A percentile compares a stretch with the other conserved stretches of the same genome.
phyloP scores from a whole-genome alignment of 495 filamentous ascomycete genomes.

The Podospora fimiseda region DNA sequence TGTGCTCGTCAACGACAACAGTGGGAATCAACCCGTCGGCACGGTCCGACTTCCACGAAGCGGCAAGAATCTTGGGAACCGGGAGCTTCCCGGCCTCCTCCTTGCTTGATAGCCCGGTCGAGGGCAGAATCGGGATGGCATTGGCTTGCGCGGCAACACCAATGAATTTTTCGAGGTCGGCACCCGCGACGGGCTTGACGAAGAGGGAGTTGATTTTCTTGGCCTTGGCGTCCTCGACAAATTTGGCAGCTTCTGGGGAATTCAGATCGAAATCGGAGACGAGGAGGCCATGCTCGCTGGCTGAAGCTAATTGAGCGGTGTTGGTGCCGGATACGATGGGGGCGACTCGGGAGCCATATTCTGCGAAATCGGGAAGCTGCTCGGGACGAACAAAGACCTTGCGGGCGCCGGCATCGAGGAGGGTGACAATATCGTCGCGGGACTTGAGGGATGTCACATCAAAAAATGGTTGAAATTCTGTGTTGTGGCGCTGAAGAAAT shows the following conservation, averaged over 20 bases:
- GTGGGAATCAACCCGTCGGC: constrained; percentile 81
- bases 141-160: constrained; percentile 48
- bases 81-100: constrained; percentile 52
- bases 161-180: constrained; percentile 47
- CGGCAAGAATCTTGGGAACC: constrained; percentile 62
- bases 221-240: constrained; percentile 39
- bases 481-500: constrained; percentile 65
- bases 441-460: constrained; percentile 66
- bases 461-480: constrained; percentile 62
- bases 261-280: constrained; percentile 41
- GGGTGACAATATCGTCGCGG: constrained; percentile 62
- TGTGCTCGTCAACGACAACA: constrained; percentile 83
- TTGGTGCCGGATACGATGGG: constrained; percentile 30
- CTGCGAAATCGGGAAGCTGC: constrained; percentile 44
- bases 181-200: constrained; percentile 36
- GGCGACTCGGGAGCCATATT: constrained; percentile 40
- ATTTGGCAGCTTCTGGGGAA: constrained; percentile 32
- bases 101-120: constrained; percentile 60
- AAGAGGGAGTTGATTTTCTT: constrained; percentile 42
- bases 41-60: constrained; percentile 68
- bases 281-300: constrained; percentile 37
- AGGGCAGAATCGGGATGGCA: constrained; percentile 73
- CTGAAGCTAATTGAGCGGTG: constrained; percentile 22
- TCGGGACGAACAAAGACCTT: constrained; percentile 75
- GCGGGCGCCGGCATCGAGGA: constrained; percentile 81